Evolutionary conservation across 805 yeast genomes (phyloP).

Genomic region (Candida ipomoeae): DNA sequence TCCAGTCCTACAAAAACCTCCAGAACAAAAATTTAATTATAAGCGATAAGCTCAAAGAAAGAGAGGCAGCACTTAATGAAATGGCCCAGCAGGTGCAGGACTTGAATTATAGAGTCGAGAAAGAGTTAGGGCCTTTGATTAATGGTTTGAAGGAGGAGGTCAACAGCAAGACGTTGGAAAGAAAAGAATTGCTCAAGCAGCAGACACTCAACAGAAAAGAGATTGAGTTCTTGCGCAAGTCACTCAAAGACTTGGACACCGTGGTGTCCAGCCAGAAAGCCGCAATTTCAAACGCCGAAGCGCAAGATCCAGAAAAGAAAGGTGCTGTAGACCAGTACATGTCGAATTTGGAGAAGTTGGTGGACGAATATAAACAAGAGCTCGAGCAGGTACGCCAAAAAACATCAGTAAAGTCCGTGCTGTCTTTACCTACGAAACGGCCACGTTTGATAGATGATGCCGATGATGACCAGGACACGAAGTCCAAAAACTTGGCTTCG

Average conservation of each 20-base stretch:
- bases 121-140: slow-evolving; percentile 14
- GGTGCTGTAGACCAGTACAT: slow-evolving; percentile 35
- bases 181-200: slow-evolving; percentile 46
- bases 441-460: slow-evolving; percentile 23
- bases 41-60: slow-evolving; percentile 34
- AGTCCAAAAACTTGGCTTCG: slow-evolving; percentile 19
- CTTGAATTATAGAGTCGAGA: slow-evolving; percentile 5
- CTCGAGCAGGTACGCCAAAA: slow-evolving; percentile 38
- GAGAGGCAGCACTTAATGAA: slow-evolving; percentile 18
- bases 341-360: slow-evolving; percentile 42
- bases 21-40: slow-evolving; percentile 30
- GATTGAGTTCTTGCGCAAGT: slow-evolving; percentile 52
- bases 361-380: slow-evolving; percentile 54
- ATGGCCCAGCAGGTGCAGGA: slow-evolving; percentile 7
- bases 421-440: slow-evolving; percentile 22
- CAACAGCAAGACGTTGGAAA: slow-evolving; percentile 8
- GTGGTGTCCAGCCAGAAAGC: slow-evolving; percentile 8
- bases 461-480: slow-evolving; percentile 3
- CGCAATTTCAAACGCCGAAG: slow-evolving; percentile 11
- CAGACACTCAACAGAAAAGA: slow-evolving; percentile 53
- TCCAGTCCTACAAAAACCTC: slow-evolving; percentile 34
- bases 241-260: slow-evolving; percentile 48
- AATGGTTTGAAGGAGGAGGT: slow-evolving; percentile 12
- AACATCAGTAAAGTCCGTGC: slow-evolving; percentile 17
- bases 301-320: slow-evolving; percentile 15